phyloP scores from a whole-genome alignment of 148 eudicot species.

The Rhododendron vialii region DNA sequence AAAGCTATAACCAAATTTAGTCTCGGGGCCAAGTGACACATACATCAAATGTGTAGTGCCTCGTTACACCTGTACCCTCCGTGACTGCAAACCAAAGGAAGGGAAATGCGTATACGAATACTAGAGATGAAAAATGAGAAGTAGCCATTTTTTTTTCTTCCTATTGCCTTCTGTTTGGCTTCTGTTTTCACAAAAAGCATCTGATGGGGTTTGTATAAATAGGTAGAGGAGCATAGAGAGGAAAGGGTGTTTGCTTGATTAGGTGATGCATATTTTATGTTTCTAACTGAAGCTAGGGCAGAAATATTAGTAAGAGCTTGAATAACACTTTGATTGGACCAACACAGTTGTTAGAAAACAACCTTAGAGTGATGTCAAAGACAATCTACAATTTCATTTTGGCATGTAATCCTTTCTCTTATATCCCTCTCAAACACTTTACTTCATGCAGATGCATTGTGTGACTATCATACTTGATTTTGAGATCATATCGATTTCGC shows the following conservation, averaged over 20 bases:
- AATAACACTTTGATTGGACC: conserved; percentile 16
- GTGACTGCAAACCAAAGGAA: conserved; percentile 9
- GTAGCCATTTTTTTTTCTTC: neutral
- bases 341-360: conserved; percentile 28
- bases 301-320: neutral
- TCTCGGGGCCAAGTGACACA: neutral
- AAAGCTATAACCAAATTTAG: neutral
- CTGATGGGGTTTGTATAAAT: conserved; percentile 13
- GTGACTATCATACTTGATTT: neutral
- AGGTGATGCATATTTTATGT: conserved; percentile 13
- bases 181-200: neutral
- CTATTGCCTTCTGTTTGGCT: conserved; percentile 4
- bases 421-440: neutral
- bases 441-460: neutral
- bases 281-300: neutral
- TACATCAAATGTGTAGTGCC: conserved; percentile 39
- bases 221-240: neutral
- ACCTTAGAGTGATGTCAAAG: conserved; percentile 46
- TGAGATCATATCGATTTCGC: neutral
- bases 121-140: neutral
- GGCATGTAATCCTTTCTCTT: neutral
- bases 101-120: neutral
- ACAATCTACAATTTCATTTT: conserved; percentile 10
- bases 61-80: conserved; percentile 12
- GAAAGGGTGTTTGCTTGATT: conserved; percentile 26